A percentile compares a stretch with the other conserved stretches of the same genome.
These are phyloP conservation scores for Crepidotus variabilis DNA, from an alignment of 768 basidiomycete genomes.

Conservation along the genomic window DNA sequence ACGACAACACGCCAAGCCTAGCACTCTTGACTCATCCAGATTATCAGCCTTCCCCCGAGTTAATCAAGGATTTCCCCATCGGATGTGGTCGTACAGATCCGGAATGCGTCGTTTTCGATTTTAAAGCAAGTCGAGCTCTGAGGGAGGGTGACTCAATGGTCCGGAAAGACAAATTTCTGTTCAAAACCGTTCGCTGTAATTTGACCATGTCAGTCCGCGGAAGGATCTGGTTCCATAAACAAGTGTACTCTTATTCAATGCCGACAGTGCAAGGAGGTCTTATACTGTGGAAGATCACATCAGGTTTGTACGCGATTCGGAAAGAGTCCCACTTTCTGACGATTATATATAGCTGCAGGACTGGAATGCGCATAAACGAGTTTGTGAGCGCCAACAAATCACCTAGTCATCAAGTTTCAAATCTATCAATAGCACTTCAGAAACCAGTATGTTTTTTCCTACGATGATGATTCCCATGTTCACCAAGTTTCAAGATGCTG, in stretches of 20 bases:
- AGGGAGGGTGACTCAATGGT: conserved; percentile 9
- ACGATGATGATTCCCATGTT: not conserved
- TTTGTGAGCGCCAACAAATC: not conserved
- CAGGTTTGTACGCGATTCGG: conserved; percentile 9
- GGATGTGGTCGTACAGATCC: conserved; percentile 12
- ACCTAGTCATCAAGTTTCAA: not conserved
- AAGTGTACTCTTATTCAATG: conserved; percentile 9
- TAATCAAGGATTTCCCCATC: conserved; percentile 12
- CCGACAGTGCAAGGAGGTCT: conserved; percentile 14
- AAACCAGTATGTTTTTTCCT: not conserved
- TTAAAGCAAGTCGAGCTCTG: conserved; percentile 10
- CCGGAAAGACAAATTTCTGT: conserved; percentile 5
- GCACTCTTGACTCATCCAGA: conserved; percentile 15
- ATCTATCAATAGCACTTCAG: too few relatives aligned
- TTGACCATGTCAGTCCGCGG: conserved; percentile 12
- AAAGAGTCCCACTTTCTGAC: not conserved
- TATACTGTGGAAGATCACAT: conserved; percentile 15
- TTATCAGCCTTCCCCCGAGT: conserved; percentile 8
- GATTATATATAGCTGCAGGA: not conserved
- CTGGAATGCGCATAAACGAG: not conserved
- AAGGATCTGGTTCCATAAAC: not conserved
- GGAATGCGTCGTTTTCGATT: conserved; percentile 15
- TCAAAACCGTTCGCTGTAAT: conserved; percentile 14
- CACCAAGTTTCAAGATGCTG: not conserved
- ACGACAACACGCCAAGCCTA: conserved; percentile 2